These are phyloP conservation scores for Ophiocordyceps camponoti-rufipedis DNA, from an alignment of 2,329 filamentous ascomycete species.

Conservation along the genomic window DNA sequence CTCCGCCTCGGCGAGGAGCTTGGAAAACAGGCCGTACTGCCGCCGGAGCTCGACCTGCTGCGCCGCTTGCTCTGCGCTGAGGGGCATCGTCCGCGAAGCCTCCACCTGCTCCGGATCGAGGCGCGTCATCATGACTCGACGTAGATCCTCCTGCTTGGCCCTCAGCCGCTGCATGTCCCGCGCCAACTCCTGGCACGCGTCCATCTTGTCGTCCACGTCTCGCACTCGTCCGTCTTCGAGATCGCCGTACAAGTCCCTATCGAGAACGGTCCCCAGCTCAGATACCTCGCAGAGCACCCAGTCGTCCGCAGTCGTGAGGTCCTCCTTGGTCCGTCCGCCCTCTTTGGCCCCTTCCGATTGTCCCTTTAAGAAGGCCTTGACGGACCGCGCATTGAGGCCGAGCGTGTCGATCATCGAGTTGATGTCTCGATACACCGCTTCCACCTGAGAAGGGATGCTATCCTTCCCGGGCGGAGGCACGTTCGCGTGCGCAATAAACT, in stretches of 20 bases:
- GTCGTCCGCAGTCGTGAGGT: slow-evolving; percentile 49
- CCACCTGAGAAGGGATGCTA: slow-evolving; percentile 42
- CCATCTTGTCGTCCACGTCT: slow-evolving; percentile 49
- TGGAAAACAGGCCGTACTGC: slow-evolving; percentile 56
- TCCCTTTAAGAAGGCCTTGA: slow-evolving; percentile 47
- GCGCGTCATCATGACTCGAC: slow-evolving; percentile 52
- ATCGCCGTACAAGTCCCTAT: slow-evolving; percentile 41
- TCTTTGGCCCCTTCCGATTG: slow-evolving; percentile 39
- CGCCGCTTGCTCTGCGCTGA: slow-evolving; percentile 68
- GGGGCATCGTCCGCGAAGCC: slow-evolving; percentile 48
- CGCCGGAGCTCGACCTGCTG: slow-evolving; percentile 72
- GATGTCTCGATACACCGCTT: slow-evolving; percentile 58
- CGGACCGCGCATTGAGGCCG: slow-evolving; percentile 60
- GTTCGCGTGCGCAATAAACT: slow-evolving; percentile 47
- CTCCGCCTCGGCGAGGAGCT: slow-evolving; percentile 59
- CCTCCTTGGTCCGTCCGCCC: slow-evolving; percentile 38
- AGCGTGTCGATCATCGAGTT: slow-evolving; percentile 91
- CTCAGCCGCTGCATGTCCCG: slow-evolving; percentile 55
- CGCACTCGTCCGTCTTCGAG: slow-evolving; percentile 52
- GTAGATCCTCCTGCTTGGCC: slow-evolving; percentile 60
- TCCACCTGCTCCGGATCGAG: slow-evolving; percentile 49
- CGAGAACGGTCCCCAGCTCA: slow-evolving; percentile 46
- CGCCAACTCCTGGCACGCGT: slow-evolving; percentile 46
- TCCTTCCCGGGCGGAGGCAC: slow-evolving; percentile 33
- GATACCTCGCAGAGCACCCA: slow-evolving; percentile 65